phyloP scores from a whole-genome alignment of 1,284 basidiomycete species.

The Filobasidium uniguttulatum region DNA sequence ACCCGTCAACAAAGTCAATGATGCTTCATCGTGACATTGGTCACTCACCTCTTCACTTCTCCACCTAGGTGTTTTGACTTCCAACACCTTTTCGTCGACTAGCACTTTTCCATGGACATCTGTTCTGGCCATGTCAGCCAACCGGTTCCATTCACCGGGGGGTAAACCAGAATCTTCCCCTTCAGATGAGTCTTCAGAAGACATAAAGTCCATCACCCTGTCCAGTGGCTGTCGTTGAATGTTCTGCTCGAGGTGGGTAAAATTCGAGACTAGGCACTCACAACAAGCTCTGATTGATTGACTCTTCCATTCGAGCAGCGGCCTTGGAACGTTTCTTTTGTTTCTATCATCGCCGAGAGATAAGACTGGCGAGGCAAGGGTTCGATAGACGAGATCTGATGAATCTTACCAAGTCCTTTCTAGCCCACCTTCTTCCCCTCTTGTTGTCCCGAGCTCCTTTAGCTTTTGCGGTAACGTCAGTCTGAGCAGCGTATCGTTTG shows the following conservation, averaged over 20 bases:
- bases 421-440: constrained; percentile 33
- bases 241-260: constrained; percentile 16
- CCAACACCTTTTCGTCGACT: constrained; percentile 53
- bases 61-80: constrained; percentile 45
- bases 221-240: constrained; percentile 21
- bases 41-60: constrained; percentile 23
- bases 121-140: constrained; percentile 2
- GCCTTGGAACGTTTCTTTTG: constrained; percentile 31
- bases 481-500: constrained; percentile 28
- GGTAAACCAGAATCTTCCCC: constrained; percentile 23
- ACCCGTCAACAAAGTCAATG: background rate
- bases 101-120: constrained; percentile 15
- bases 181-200: constrained; percentile 34
- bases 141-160: constrained; percentile 6
- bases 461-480: constrained; percentile 22
- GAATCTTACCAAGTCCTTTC: constrained; percentile 32
- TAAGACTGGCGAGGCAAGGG: background rate
- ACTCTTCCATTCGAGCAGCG: constrained; percentile 8
- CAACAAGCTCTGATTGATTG: constrained; percentile 6
- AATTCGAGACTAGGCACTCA: background rate
- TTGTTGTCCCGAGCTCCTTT: constrained; percentile 29
- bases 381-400: background rate
- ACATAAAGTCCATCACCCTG: constrained; percentile 38
- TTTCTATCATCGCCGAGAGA: constrained; percentile 22
- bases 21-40: background rate